phyloP scores from a whole-genome alignment of 2,329 filamentous ascomycete genomes.

The Pyrenochaeta sp. region DNA sequence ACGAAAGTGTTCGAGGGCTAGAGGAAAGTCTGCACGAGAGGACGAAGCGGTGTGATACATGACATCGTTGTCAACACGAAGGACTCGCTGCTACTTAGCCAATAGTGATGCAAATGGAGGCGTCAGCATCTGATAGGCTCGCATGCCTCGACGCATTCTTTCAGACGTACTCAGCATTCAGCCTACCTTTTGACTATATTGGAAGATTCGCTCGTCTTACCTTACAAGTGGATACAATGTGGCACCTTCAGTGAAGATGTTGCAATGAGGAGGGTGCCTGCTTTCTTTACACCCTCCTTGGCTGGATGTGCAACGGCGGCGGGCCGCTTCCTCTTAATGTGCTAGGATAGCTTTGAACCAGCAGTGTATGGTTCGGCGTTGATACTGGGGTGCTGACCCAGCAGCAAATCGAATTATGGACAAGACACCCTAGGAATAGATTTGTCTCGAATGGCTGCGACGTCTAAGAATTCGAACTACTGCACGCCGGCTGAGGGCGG shows the following conservation, averaged over 20 bases:
- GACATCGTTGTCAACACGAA: not conserved
- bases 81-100: not conserved
- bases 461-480: not conserved
- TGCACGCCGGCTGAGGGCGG: not conserved
- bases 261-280: not conserved
- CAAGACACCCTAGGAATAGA: not conserved
- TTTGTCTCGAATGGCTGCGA: not conserved
- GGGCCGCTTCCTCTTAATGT: not conserved
- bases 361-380: not conserved
- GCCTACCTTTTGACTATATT: not conserved
- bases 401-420: not conserved
- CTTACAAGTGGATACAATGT: not conserved
- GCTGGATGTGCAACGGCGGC: not conserved
- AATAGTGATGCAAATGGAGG: not conserved
- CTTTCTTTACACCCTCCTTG: not conserved
- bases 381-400: not conserved
- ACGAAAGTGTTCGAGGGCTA: not conserved
- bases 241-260: not conserved
- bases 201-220: not conserved
- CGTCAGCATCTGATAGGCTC: not conserved
- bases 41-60: not conserved
- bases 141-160: not conserved
- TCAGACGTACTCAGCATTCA: not conserved
- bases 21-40: not conserved
- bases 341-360: not conserved